These are phyloP conservation scores for Epichloe coenophiala DNA, from an alignment of 2,329 filamentous ascomycete genomes.

Conservation along the genomic window DNA sequence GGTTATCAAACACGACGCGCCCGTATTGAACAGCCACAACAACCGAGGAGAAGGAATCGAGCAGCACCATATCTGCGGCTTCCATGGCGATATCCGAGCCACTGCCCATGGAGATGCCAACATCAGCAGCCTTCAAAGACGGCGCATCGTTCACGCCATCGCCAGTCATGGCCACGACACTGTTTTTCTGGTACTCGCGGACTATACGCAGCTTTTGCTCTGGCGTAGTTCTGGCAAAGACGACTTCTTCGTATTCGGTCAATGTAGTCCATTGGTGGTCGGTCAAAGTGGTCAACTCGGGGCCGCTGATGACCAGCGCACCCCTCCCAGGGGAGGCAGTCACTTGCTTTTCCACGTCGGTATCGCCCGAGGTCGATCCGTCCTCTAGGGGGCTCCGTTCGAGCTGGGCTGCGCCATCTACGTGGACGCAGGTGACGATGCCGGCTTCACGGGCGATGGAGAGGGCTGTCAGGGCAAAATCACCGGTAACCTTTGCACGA, in stretches of 20 bases:
- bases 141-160: constrained; percentile 82
- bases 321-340: constrained; percentile 12
- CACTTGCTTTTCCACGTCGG: constrained; percentile 12
- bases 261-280: constrained; percentile 57
- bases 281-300: constrained; percentile 52
- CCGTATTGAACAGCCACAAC: constrained; percentile 61
- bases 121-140: constrained; percentile 64
- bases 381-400: constrained; percentile 16
- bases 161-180: constrained; percentile 69
- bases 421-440: constrained; percentile 44
- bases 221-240: constrained; percentile 63
- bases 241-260: constrained; percentile 51
- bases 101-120: constrained; percentile 69
- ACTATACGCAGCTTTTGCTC: constrained; percentile 73
- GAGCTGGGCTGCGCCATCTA: constrained; percentile 42
- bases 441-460: constrained; percentile 62
- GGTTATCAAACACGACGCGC: constrained; percentile 64
- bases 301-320: constrained; percentile 50
- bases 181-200: constrained; percentile 55
- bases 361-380: constrained; percentile 6
- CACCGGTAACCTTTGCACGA: constrained; percentile 47
- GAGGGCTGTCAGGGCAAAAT: constrained; percentile 61
- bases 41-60: constrained; percentile 61
- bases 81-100: constrained; percentile 76
- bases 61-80: constrained; percentile 67